A percentile compares a stretch with the other conserved stretches of the same genome.
Evolutionary conservation across 139 green algal genomes (phyloP).

Genomic region (Tetraselmis striata): DNA sequence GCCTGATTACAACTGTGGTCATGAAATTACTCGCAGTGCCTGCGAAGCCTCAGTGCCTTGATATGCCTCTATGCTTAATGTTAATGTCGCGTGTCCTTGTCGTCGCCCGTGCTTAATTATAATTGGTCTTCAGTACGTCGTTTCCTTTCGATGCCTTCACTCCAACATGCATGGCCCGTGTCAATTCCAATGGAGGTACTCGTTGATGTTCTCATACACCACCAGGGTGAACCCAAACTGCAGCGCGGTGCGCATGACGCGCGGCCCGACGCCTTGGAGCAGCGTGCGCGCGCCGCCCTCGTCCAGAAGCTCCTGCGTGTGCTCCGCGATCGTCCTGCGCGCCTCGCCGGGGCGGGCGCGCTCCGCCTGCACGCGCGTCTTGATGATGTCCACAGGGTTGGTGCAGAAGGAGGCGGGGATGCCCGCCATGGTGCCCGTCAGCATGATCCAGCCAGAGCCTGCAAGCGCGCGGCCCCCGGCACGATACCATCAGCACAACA

Average conservation of each 20-base stretch:
- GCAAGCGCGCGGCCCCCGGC: no score
- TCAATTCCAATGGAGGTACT: background rate
- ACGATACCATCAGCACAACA: no score
- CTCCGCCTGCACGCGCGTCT: background rate
- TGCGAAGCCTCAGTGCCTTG: no score
- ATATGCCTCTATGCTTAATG: no score
- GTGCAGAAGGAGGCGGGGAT: background rate
- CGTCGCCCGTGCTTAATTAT: no score
- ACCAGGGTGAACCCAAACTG: background rate
- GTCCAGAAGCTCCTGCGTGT: background rate
- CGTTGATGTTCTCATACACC: background rate
- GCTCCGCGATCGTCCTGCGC: background rate
- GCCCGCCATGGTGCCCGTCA: background rate
- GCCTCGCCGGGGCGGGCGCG: no score
- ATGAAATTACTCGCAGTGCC: no score
- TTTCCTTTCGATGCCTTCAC: no score
- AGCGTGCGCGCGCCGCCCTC: background rate
- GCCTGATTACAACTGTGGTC: no score
- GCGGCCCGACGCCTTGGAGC: background rate
- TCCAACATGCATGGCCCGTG: background rate
- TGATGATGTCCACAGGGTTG: background rate
- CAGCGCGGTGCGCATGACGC: background rate
- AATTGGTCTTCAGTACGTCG: no score
- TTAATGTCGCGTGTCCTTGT: no score
- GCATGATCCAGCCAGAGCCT: background rate